These are phyloP conservation scores for Harringtonia aguacate DNA, from an alignment of 2,329 filamentous ascomycete genomes.

Conservation along the genomic window DNA sequence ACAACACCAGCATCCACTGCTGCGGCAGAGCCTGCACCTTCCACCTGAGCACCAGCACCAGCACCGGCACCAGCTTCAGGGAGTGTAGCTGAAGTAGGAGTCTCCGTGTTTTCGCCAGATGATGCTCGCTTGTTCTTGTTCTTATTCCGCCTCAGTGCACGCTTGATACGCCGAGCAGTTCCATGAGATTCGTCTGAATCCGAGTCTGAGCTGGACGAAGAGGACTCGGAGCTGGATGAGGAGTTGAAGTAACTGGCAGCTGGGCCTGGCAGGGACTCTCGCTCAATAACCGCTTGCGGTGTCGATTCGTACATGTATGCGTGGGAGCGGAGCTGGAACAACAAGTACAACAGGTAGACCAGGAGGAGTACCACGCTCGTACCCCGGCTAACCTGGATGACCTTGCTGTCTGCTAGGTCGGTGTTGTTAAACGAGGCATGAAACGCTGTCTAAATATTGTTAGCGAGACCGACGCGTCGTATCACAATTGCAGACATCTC, in stretches of 20 bases:
- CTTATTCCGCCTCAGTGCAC: slow-evolving; percentile 46
- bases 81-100: neutral
- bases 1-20: slow-evolving; percentile 1
- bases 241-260: slow-evolving; percentile 53
- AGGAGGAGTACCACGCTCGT: slow-evolving; percentile 65
- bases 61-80: neutral
- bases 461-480: neutral
- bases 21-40: neutral
- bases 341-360: slow-evolving; percentile 62
- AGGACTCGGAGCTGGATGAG: slow-evolving; percentile 32
- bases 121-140: slow-evolving; percentile 44
- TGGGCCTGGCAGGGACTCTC: slow-evolving; percentile 57
- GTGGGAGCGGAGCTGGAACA: slow-evolving; percentile 67
- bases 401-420: slow-evolving; percentile 45
- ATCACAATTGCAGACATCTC: neutral
- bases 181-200: slow-evolving; percentile 31
- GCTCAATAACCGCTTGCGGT: slow-evolving; percentile 52
- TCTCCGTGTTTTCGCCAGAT: slow-evolving; percentile 24
- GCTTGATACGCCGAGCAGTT: slow-evolving; percentile 53
- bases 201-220: slow-evolving; percentile 44
- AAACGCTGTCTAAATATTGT: slow-evolving; percentile 32
- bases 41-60: neutral
- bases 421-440: slow-evolving; percentile 59
- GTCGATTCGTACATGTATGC: slow-evolving; percentile 58
- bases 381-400: slow-evolving; percentile 64